A percentile compares a stretch with the other conserved stretches of the same genome.
phyloP scores from a whole-genome alignment of 1,139 yeast genomes.

The Kodamaea sp. region DNA sequence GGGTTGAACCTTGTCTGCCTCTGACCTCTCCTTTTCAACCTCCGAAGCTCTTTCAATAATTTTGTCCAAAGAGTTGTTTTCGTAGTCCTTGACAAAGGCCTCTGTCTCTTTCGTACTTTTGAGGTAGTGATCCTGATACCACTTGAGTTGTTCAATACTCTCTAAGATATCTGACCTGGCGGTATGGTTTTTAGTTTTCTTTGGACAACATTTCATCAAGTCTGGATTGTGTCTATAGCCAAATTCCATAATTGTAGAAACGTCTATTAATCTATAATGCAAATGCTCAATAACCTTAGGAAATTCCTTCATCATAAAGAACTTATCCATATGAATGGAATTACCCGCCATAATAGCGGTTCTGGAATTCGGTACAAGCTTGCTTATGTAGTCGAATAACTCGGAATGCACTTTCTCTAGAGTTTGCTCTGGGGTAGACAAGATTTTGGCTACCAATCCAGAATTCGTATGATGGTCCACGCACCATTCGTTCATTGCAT shows the following conservation, averaged over 20 bases:
- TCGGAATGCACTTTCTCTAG: conserved; percentile 63
- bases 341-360: conserved; percentile 84
- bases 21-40: not conserved
- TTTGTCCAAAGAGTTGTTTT: conserved; percentile 1
- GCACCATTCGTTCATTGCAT: conserved; percentile 86
- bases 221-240: conserved; percentile 75
- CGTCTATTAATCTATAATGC: conserved; percentile 87
- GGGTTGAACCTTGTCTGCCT: not conserved
- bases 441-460: conserved; percentile 75
- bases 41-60: conserved; percentile 1
- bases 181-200: conserved; percentile 71
- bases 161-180: conserved; percentile 88
- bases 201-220: conserved; percentile 58
- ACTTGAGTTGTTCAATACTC: conserved; percentile 78
- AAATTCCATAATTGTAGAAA: conserved; percentile 78
- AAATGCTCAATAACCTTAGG: conserved; percentile 72
- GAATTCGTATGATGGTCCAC: conserved; percentile 71
- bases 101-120: conserved; percentile 26
- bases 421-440: conserved; percentile 54
- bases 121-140: conserved; percentile 72
- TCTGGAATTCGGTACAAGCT: conserved; percentile 53
- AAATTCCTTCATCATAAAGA: conserved; percentile 81
- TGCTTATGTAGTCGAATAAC: conserved; percentile 59
- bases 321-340: conserved; percentile 86
- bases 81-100: conserved; percentile 13